phyloP scores from a whole-genome alignment of 2,329 filamentous ascomycete species.

The Pestalotiopsis sp. region DNA sequence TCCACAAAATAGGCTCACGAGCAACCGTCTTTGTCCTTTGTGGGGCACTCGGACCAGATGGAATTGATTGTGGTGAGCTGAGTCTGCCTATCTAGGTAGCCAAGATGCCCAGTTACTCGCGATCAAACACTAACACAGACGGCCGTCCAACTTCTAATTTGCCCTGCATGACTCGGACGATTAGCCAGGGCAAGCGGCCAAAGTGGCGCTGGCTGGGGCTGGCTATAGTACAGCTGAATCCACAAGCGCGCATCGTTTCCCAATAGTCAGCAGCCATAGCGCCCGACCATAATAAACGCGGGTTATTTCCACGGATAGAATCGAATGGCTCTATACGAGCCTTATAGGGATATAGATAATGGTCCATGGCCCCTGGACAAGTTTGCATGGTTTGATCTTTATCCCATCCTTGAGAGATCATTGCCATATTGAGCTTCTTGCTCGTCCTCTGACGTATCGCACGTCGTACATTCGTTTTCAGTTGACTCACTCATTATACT shows the following conservation, averaged over 20 bases:
- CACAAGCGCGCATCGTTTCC: neutral
- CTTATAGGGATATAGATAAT: neutral
- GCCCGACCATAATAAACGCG: neutral
- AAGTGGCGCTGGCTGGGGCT: neutral
- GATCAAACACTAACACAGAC: neutral
- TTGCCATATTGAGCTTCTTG: conserved; percentile 25
- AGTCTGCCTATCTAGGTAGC: neutral
- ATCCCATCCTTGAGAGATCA: neutral
- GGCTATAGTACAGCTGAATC: conserved; percentile 8
- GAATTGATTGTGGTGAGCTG: conserved; percentile 1
- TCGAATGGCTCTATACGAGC: neutral
- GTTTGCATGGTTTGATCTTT: neutral
- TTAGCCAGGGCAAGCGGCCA: neutral
- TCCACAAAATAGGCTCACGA: neutral
- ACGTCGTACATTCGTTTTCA: conserved; percentile 47
- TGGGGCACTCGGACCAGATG: neutral
- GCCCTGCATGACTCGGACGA: neutral
- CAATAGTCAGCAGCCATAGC: conserved; percentile 5
- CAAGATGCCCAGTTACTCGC: neutral
- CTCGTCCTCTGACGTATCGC: conserved; percentile 46
- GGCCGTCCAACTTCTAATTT: neutral
- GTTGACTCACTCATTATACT: conserved; percentile 18
- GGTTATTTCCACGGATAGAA: neutral
- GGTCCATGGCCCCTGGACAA: neutral
- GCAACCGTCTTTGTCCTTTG: neutral